Evolutionary conservation across 106 monocot genomes (phyloP).

Genomic region (Dendrobium catenatum): DNA sequence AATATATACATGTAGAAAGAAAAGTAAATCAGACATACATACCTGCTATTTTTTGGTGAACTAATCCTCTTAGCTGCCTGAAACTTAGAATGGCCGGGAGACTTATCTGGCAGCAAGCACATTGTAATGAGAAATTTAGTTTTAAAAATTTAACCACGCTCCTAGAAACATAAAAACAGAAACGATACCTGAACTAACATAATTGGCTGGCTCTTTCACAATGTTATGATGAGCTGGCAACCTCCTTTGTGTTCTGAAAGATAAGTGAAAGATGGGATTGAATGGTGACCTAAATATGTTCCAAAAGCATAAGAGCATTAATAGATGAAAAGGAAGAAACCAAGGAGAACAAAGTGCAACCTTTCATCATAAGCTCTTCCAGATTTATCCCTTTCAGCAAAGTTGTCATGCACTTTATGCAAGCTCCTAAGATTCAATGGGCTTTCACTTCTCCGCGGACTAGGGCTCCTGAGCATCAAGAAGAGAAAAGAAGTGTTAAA

Average conservation of each 20-base stretch:
- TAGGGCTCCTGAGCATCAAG: constrained; percentile 33
- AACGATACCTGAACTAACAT: not conserved
- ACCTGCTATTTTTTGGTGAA: not conserved
- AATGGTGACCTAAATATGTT: not conserved
- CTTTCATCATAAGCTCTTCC: constrained; percentile 21
- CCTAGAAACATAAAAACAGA: not conserved
- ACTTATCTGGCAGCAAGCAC: not conserved
- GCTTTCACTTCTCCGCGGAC: constrained; percentile 27
- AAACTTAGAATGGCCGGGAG: constrained; percentile 3
- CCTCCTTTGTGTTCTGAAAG: not conserved
- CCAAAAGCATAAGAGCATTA: not conserved
- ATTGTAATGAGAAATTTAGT: not conserved
- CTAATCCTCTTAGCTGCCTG: not conserved
- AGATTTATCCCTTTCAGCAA: constrained; percentile 15
- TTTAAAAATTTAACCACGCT: not conserved
- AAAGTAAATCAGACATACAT: not conserved
- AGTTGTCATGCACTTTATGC: constrained; percentile 31
- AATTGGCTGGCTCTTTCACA: not conserved
- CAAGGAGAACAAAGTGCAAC: not conserved
- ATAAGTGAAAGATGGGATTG: not conserved
- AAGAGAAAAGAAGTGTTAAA: not conserved
- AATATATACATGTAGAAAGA: not conserved
- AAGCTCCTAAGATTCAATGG: constrained; percentile 33
- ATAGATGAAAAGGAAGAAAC: not conserved
- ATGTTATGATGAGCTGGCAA: not conserved